Evolutionary conservation across 805 yeast species (phyloP), one percentile per base, ranked within the genome.

Genomic region (Ascoidea asiatica): DNA sequence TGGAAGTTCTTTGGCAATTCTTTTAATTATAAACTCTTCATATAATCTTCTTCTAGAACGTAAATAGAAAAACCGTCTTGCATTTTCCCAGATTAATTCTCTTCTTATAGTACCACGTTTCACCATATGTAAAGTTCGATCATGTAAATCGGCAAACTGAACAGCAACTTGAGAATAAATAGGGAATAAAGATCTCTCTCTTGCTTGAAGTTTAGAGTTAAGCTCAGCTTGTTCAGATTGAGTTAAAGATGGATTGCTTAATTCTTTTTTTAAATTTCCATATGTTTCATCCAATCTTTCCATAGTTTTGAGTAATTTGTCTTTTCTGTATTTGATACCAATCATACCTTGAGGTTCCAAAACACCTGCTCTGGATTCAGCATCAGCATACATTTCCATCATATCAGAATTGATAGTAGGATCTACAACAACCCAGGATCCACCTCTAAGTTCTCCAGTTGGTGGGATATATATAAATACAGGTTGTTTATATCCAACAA

Each of bases 361-460:
- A 48, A 92, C 96, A 79, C 98, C 97, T 38, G 88, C 98, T 63
- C 99, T 78, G 8, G 97, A 75, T 44, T 92, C 92, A 43, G 77
- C 81, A 64, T 94, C 98, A 19, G 97, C 97, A 57, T 90, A 92
- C 97, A 92, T 90, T 69, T 92, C 99, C 96, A 92, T 94, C 85
- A 86, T 86, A 50, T 89, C 97, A 41, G 83, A 65, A 65, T 94
- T 92, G 69, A 92, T 92, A 43, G 97, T 86, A 52, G 98, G 97
- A 66, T 92, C 99, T 61, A 92, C 96, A 54, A 92, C 99, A 46
- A 94, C 99, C 99, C 99, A 92, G 21, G 98, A 90, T 63, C 99
- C 99, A 72, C 99, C 99, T 76, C 99, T 84, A 54, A 92, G 75
- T 67, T 92, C 99, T 63, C 97, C 98, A 53, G 83, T 78, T 47